Conservation (phyloP, 371 early-diverging fungal species). For the Rhizopus microsporus region DNA sequence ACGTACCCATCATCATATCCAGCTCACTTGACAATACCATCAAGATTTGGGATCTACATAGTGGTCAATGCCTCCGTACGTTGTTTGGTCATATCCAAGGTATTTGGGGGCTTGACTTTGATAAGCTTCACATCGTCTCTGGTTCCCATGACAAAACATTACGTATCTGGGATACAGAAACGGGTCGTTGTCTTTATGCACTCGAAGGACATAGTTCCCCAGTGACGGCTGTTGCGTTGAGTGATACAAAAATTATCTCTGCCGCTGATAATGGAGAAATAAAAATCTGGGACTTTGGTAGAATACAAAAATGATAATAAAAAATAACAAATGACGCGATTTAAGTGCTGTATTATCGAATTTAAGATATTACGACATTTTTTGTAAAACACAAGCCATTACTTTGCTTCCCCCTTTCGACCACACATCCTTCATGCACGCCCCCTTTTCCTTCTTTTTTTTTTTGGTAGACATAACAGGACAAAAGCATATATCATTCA, state of each 20-base stretch:
- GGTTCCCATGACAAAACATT: slow-evolving; percentile 89
- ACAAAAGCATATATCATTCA: too few species aligned
- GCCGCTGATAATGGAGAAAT: slow-evolving; percentile 86
- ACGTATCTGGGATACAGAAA: slow-evolving; percentile 95
- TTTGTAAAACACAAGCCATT: not conserved
- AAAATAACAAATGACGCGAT: slow-evolving; percentile 20
- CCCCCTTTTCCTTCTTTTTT: not conserved
- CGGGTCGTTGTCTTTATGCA: slow-evolving; percentile 78
- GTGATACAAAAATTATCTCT: slow-evolving; percentile 86
- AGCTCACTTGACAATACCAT: slow-evolving; percentile 91
- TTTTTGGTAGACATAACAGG: not conserved
- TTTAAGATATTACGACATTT: slow-evolving; percentile 5
- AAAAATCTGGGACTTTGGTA: slow-evolving; percentile 78
- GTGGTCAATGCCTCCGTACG: slow-evolving; percentile 80
- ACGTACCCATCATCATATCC: slow-evolving; percentile 71
- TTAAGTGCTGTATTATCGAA: not conserved
- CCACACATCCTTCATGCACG: not conserved
- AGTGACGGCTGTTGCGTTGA: slow-evolving; percentile 75
- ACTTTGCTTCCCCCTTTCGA: not conserved
- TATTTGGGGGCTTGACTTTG: slow-evolving; percentile 87
- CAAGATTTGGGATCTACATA: slow-evolving; percentile 80
- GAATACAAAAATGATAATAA: not conserved
- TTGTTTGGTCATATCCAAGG: slow-evolving; percentile 92
- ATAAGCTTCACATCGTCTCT: slow-evolving; percentile 88
- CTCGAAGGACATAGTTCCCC: slow-evolving; percentile 69